These are phyloP conservation scores for Ascoidea asiatica DNA, from an alignment of 805 yeast species.

Conservation along the genomic window DNA sequence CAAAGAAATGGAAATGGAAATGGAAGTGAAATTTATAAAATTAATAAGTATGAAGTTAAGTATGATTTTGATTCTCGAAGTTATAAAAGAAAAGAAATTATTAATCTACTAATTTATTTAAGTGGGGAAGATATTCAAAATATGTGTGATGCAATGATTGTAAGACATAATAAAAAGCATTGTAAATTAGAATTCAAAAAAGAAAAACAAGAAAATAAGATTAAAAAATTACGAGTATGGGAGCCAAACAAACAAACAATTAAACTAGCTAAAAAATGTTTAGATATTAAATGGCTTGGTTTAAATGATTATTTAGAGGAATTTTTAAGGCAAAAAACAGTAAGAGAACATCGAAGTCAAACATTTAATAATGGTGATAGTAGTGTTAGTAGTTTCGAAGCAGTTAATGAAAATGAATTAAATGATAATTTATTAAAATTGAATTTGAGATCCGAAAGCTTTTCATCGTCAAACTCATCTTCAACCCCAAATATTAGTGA, in stretches of 20 bases:
- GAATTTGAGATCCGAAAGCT: too few relatives aligned
- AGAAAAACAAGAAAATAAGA: background rate
- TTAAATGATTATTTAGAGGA: slow-evolving; percentile 5
- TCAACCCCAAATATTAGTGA: too few relatives aligned
- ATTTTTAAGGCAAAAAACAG: too few relatives aligned
- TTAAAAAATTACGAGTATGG: background rate
- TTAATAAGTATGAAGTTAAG: background rate
- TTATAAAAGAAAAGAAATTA: slow-evolving; percentile 9
- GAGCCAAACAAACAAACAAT: slow-evolving; percentile 1
- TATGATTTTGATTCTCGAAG: slow-evolving; percentile 4
- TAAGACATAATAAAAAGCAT: too few relatives aligned
- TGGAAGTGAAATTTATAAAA: too few relatives aligned
- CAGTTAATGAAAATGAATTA: too few relatives aligned
- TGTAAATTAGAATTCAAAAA: background rate
- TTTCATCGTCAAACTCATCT: background rate
- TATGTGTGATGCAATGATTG: too few relatives aligned
- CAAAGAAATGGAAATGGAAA: background rate
- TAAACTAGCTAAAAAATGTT: slow-evolving; percentile 9
- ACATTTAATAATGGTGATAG: too few relatives aligned
- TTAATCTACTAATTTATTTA: slow-evolving; percentile 8
- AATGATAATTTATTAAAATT: too few relatives aligned
- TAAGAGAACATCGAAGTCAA: too few relatives aligned
- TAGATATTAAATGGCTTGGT: slow-evolving; percentile 7
- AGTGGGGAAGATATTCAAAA: slow-evolving; percentile 4
- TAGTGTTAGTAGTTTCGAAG: too few relatives aligned